Evolutionary conservation across 768 basidiomycete genomes (phyloP), one percentile per base, ranked within the genome.

Genomic region (Pleurotus eryngii): DNA sequence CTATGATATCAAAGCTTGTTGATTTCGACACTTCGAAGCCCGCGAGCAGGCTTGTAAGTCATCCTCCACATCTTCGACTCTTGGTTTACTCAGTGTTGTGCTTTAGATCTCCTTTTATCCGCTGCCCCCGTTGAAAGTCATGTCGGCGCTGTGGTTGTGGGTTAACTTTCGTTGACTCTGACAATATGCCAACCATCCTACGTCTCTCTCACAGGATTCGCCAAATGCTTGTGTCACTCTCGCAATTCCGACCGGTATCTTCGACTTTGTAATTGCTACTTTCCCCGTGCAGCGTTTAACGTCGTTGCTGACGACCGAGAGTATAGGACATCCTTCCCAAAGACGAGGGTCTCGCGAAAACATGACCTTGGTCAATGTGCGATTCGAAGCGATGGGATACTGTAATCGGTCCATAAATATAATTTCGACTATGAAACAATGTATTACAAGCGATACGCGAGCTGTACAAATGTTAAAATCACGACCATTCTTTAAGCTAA

Each of bases 181-280:
- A 26, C n/a, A 40, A 45, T 12, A 9, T 8, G 7, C 30, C 7
- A 35, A 35, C 30, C 11, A 35, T 35, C 30, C 30, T 11, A 8
- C 3, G 2, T 9, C 3, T 11, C 30, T 35, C 0, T 9, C 9
- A 17, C 55, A 85, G 85, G 87, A 89, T 67, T 87, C 86, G 3
- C 88, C 89, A 1, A 90, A 90, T 61, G 88, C 89, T 1, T 89
- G 87, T 62, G 86, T 90, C 4, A 89, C 87, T 0, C 70, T 92
- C 18, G 88, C 80, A 0, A 75, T 92, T 3, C 89, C 89, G 3
- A 76, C 86, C n/a, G 88, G 82, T 2, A 92, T 92, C 58, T 92
- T 92, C 63, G 85, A 89, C 42, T 77, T 83, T 63, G 86, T 63
- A 4, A 12, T 4, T 45, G 4, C 43, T 1, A 1, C 20, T 59